phyloP scores from a whole-genome alignment of 345 rosid species.

The Excoecaria agallocha region DNA sequence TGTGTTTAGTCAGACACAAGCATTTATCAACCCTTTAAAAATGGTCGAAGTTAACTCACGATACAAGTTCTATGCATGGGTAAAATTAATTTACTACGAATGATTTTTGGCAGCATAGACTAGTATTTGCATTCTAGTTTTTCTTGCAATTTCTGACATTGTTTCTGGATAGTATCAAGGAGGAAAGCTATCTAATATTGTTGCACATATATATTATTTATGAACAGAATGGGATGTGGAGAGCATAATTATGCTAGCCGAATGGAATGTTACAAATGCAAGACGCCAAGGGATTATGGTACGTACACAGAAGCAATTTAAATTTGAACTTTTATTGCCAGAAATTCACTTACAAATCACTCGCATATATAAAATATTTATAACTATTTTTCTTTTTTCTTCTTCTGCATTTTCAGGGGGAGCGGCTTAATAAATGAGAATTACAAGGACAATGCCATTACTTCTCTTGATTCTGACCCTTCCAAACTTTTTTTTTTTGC shows the following conservation, averaged over 20 bases:
- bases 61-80: no score
- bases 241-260: slow-evolving; percentile 40
- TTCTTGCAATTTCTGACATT: no score
- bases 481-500: not conserved
- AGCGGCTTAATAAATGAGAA: slow-evolving; percentile 16
- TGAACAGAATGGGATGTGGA: slow-evolving; percentile 33
- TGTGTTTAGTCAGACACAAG: no score
- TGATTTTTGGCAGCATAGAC: no score
- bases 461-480: slow-evolving; percentile 13
- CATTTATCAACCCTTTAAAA: no score
- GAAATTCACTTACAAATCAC: no score
- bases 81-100: no score
- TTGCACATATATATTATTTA: not conserved
- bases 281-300: slow-evolving; percentile 26
- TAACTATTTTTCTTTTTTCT: no score
- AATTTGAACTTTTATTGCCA: not conserved
- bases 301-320: slow-evolving; percentile 6
- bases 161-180: not conserved
- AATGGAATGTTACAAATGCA: slow-evolving; percentile 38
- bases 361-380: no score
- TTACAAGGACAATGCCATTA: not conserved
- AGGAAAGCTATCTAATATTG: not conserved
- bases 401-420: slow-evolving; percentile 32
- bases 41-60: no score
- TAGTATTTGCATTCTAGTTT: no score